These are phyloP conservation scores for Eragrostis tef DNA, from an alignment of 202 grass and related monocot species.

Conservation along the genomic window DNA sequence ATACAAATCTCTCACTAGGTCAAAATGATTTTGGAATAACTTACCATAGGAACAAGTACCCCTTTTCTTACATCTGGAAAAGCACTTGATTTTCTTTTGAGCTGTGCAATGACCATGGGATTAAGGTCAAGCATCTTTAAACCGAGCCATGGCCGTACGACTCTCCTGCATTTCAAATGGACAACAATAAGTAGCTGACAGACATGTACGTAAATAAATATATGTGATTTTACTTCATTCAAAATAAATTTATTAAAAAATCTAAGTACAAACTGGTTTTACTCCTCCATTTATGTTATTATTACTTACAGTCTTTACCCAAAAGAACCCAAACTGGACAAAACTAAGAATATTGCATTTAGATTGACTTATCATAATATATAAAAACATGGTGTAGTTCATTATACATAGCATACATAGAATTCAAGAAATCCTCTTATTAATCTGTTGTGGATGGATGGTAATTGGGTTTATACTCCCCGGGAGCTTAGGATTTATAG, in stretches of 20 bases:
- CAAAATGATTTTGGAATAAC: slow-evolving; percentile 14
- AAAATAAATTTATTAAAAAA: slow-evolving; percentile 13
- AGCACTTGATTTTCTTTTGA: slow-evolving; percentile 74
- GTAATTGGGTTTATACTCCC: too few species aligned
- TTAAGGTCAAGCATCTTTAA: slow-evolving; percentile 85
- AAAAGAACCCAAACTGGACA: too few species aligned
- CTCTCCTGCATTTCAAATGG: slow-evolving; percentile 67
- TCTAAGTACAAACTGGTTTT: background rate
- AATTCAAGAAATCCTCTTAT: too few species aligned
- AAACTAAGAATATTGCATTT: too few species aligned
- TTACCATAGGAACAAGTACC: slow-evolving; percentile 82
- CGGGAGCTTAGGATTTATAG: too few species aligned
- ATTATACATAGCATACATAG: too few species aligned
- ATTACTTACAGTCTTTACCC: too few species aligned
- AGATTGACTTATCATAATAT: too few species aligned
- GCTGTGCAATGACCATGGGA: slow-evolving; percentile 68
- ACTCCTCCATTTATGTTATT: background rate
- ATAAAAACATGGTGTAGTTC: too few species aligned
- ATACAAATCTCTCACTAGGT: background rate
- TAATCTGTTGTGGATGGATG: too few species aligned
- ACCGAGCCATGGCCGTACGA: slow-evolving; percentile 84
- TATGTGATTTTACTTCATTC: background rate
- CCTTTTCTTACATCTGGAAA: slow-evolving; percentile 82
- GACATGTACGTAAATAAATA: background rate
- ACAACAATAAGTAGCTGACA: slow-evolving; percentile 33